These are phyloP conservation scores for Wickerhamiella dianesei DNA, from an alignment of 805 yeast species.

Conservation along the genomic window DNA sequence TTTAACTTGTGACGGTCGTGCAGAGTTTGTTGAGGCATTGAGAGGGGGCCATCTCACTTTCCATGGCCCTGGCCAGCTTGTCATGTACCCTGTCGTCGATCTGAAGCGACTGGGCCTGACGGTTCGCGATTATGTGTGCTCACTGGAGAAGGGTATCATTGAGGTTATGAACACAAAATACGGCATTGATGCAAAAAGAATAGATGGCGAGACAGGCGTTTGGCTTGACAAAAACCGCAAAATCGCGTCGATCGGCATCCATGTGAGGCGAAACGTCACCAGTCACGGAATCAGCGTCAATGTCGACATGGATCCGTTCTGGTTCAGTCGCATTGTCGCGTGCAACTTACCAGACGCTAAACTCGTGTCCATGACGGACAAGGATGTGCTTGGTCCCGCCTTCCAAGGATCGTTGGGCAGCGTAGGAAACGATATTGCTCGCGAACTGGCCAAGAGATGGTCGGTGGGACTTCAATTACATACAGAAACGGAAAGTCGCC, in stretches of 20 bases:
- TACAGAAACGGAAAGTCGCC: not conserved
- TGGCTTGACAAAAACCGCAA: conserved; percentile 54
- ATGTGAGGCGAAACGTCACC: conserved; percentile 69
- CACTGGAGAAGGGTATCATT: conserved; percentile 46
- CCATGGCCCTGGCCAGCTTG: conserved; percentile 94
- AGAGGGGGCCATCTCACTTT: conserved; percentile 95
- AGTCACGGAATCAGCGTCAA: conserved; percentile 85
- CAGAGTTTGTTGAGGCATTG: conserved; percentile 59
- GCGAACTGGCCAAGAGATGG: conserved; percentile 13
- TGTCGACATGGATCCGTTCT: conserved; percentile 56
- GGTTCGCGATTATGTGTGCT: conserved; percentile 51
- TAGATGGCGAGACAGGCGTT: conserved; percentile 67
- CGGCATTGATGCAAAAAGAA: conserved; percentile 36
- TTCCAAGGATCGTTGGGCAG: conserved; percentile 21
- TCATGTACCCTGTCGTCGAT: conserved; percentile 68
- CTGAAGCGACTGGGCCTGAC: conserved; percentile 46
- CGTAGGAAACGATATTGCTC: conserved; percentile 34
- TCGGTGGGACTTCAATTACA: not conserved
- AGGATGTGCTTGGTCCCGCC: not conserved
- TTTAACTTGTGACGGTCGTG: conserved; percentile 20
- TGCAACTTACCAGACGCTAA: conserved; percentile 73
- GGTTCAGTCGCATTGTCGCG: conserved; percentile 59
- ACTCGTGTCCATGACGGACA: conserved; percentile 28
- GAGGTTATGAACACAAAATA: conserved; percentile 29
- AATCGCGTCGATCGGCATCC: conserved; percentile 82